Evolutionary conservation across 2,329 filamentous ascomycete genomes (phyloP), one percentile per base, ranked within the genome.

Genomic region (Botryotinia convoluta): DNA sequence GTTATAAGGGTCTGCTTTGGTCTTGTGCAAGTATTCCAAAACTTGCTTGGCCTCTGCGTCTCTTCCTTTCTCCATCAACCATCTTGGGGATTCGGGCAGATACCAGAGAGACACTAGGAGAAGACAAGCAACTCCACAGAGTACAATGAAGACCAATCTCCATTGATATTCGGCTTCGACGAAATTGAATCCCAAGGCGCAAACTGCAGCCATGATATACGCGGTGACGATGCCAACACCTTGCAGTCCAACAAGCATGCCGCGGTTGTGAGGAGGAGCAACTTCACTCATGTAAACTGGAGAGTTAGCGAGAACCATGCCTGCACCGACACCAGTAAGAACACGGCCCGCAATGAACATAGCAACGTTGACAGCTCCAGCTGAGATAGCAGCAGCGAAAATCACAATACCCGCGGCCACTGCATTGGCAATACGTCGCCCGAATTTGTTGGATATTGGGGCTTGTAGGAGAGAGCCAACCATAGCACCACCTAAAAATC

Each of bases 41-140:
- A 76, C 74, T 18, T 74, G 69, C 4, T 75, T 51, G 4, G 77
- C 77, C 54, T 78, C 51, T 2, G 39, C 68, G 10, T 69, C 61
- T 14, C 72, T 69, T 20, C 73, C 71, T 44, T 74, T 72, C 39
- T 72, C 73, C 42, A 77, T 72, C 35, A 78, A 71, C 61, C 75
- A 77, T 29, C 92, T 87, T 0, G 92, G 91, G 0, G 91, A 92
- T 80, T 94, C 92, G 12, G 92, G 92, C 3, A 94, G 86, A 72
- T 92, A 75, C 57, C 90, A 75, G 83, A 93, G 37, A 1, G 75
- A 73, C 1, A 75, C 64, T n/a, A 78, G 44, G 32, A 78, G 72
- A n/a, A 82, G 75, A 45, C 39, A 70, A 26, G 68, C 54, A 32
- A 70, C 32, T 70, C 51, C 54, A 45, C 51, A 44, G 6, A 70